phyloP scores from a whole-genome alignment of 2,329 filamentous ascomycete species.

The Endothia cerciana region DNA sequence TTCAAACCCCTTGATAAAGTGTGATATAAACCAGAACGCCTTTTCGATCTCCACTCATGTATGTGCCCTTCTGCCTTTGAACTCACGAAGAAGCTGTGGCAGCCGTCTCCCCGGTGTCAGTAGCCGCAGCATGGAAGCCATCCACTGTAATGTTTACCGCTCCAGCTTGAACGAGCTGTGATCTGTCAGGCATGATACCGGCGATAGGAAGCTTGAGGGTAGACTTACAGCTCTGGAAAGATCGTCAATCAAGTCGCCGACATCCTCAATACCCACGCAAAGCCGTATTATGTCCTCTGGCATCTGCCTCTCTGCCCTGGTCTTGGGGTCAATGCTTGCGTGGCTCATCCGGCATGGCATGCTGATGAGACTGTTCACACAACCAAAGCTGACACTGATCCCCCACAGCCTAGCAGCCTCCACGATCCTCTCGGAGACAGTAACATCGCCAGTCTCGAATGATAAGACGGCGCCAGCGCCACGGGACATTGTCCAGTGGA shows the following conservation, averaged over 20 bases:
- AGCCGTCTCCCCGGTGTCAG: conserved; percentile 47
- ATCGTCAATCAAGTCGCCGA: conserved; percentile 89
- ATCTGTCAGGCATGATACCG: conserved; percentile 1
- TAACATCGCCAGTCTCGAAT: conserved; percentile 90
- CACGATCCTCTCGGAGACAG: conserved; percentile 87
- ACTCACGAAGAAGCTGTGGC: conserved; percentile 4
- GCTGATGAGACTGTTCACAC: conserved; percentile 97
- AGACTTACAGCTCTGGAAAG: conserved; percentile 83
- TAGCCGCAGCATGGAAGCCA: conserved; percentile 68
- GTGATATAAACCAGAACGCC: conserved; percentile 29
- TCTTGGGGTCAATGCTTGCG: conserved; percentile 96
- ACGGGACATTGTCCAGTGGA: conserved; percentile 94
- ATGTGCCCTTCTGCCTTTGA: not conserved
- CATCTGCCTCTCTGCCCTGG: conserved; percentile 83
- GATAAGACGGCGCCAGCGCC: conserved; percentile 93
- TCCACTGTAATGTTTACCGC: conserved; percentile 86
- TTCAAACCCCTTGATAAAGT: conserved; percentile 1
- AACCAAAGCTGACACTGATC: conserved; percentile 96
- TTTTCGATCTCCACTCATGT: not conserved
- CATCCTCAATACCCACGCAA: conserved; percentile 96
- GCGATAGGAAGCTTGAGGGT: not conserved
- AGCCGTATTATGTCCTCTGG: conserved; percentile 95
- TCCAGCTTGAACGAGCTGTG: conserved; percentile 86
- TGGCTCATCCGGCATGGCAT: conserved; percentile 99
- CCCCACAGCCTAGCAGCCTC: conserved; percentile 90